These are phyloP conservation scores for Pochonia chlamydosporia DNA, from an alignment of 2,329 filamentous ascomycete species.

Conservation along the genomic window DNA sequence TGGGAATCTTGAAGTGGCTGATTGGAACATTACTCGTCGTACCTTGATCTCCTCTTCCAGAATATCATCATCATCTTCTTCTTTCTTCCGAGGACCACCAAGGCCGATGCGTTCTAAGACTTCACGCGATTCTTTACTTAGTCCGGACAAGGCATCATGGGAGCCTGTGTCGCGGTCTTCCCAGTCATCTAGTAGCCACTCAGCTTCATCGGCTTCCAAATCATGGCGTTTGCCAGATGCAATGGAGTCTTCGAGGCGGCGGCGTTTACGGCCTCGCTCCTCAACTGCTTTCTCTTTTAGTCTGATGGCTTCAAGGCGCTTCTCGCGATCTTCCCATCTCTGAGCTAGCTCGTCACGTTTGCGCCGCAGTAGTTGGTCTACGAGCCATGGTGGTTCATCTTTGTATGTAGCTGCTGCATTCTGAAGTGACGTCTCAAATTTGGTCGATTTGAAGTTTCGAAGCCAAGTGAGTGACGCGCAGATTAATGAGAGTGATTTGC, in stretches of 20 bases:
- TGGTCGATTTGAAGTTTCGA: conserved; percentile 66
- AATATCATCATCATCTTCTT: conserved; percentile 38
- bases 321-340: conserved; percentile 67
- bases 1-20: conserved; percentile 6
- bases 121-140: conserved; percentile 71
- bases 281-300: conserved; percentile 56
- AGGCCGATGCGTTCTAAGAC: conserved; percentile 63
- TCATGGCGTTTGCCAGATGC: conserved; percentile 9
- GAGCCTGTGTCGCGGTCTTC: conserved; percentile 42
- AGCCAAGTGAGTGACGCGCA: conserved; percentile 88
- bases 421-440: conserved; percentile 48
- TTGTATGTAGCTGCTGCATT: conserved; percentile 38
- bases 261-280: conserved; percentile 40
- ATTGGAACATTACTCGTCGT: conserved; percentile 13
- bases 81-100: conserved; percentile 25
- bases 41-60: conserved; percentile 65
- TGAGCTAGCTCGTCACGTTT: conserved; percentile 61
- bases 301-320: conserved; percentile 59
- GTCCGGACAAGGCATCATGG: conserved; percentile 40
- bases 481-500: conserved; percentile 88
- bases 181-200: conserved; percentile 68
- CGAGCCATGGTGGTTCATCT: conserved; percentile 79
- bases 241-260: conserved; percentile 33
- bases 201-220: conserved; percentile 51
- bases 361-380: conserved; percentile 67